A percentile compares a stretch with the other conserved stretches of the same genome.
These are phyloP conservation scores for Fimicolochytrium jonesii DNA, from an alignment of 192 early-diverging fungal genomes.

Conservation along the genomic window DNA sequence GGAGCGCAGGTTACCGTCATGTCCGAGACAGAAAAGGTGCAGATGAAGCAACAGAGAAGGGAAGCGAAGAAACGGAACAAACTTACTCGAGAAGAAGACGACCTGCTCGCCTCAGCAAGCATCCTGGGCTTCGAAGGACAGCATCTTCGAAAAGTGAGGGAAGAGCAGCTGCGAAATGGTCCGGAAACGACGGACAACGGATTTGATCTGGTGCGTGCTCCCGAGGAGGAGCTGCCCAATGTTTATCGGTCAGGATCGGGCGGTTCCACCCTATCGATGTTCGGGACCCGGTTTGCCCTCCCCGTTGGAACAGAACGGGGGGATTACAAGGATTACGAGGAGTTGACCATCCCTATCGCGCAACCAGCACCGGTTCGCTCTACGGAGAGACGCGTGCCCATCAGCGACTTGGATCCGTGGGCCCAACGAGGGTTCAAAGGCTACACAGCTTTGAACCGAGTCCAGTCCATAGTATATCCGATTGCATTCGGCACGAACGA, in stretches of 20 bases:
- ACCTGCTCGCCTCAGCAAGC: conserved; percentile 47
- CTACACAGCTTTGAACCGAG: conserved; percentile 84
- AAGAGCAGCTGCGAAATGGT: conserved; percentile 56
- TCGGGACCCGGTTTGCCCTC: conserved; percentile 74
- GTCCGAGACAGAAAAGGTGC: conserved; percentile 57
- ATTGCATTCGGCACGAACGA: conserved; percentile 92
- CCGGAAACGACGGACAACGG: conserved; percentile 18
- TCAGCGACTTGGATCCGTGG: conserved; percentile 72
- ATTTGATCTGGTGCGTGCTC: background rate
- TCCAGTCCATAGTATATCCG: conserved; percentile 94
- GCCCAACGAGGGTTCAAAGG: conserved; percentile 69
- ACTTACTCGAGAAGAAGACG: conserved; percentile 35
- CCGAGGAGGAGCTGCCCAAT: conserved; percentile 62
- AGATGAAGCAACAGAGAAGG: conserved; percentile 58
- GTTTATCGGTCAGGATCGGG: conserved; percentile 72
- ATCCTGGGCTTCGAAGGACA: conserved; percentile 68
- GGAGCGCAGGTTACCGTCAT: conserved; percentile 65
- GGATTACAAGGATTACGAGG: conserved; percentile 82
- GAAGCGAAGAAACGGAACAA: conserved; percentile 57
- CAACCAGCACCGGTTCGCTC: conserved; percentile 57
- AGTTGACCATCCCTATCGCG: conserved; percentile 83
- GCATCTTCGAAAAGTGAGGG: conserved; percentile 52
- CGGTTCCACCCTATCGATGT: conserved; percentile 68
- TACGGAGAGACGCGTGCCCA: conserved; percentile 59
- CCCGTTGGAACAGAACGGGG: conserved; percentile 71